Conservation (phyloP, 768 basidiomycete genomes). For the Hemileccinum impolitum region DNA sequence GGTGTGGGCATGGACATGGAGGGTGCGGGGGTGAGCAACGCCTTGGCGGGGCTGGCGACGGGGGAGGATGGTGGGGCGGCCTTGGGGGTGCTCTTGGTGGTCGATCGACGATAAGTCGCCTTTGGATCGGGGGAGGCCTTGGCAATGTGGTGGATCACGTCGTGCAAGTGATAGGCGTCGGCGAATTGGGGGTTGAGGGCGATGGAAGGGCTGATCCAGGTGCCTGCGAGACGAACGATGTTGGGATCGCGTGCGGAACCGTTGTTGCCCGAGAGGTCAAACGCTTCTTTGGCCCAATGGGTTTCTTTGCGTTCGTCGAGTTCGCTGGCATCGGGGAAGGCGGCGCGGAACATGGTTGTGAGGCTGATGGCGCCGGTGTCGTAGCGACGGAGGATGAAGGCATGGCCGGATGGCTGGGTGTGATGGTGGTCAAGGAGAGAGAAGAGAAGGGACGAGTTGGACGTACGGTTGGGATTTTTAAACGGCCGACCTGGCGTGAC, state of each 20-base stretch:
- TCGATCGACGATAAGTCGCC: constrained; percentile 73
- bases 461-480: constrained; percentile 87
- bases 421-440: constrained; percentile 15
- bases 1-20: constrained; percentile 43
- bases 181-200: constrained; percentile 61
- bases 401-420: constrained; percentile 71
- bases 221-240: constrained; percentile 80
- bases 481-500: constrained; percentile 67
- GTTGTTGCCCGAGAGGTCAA: constrained; percentile 77
- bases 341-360: constrained; percentile 96
- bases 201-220: constrained; percentile 70
- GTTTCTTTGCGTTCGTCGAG: constrained; percentile 76
- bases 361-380: constrained; percentile 91
- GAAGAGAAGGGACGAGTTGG: constrained; percentile 6
- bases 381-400: constrained; percentile 90
- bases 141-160: constrained; percentile 63
- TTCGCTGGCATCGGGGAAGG: constrained; percentile 80
- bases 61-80: constrained; percentile 28
- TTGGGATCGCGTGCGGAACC: constrained; percentile 55
- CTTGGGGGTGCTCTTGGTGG: constrained; percentile 31
- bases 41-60: constrained; percentile 18
- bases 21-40: constrained; percentile 33
- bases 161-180: constrained; percentile 56
- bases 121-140: constrained; percentile 75
- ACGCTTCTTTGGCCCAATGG: constrained; percentile 77